Evolutionary conservation across 371 early-diverging fungal species (phyloP).

Genomic region (Mortierella sp.): DNA sequence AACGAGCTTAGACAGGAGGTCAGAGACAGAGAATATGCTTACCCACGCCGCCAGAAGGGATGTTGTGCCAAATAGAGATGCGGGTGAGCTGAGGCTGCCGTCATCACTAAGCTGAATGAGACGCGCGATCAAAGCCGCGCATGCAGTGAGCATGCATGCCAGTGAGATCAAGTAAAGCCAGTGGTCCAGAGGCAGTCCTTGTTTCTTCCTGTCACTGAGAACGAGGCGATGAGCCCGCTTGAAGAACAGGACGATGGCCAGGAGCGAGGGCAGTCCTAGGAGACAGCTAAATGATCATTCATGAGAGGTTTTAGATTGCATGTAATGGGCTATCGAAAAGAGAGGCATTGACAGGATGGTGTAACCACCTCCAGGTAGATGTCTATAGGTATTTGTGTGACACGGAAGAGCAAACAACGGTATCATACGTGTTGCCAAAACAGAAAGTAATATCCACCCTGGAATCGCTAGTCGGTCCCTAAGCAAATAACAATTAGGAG

Average conservation of each 20-base stretch:
- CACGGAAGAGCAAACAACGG: background rate
- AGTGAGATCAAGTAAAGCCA: slow-evolving; percentile 19
- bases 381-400: too few relatives aligned
- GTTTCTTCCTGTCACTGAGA: background rate
- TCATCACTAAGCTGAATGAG: slow-evolving; percentile 6
- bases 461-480: slow-evolving; percentile 35
- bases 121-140: slow-evolving; percentile 19
- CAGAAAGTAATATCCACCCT: slow-evolving; percentile 30
- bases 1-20: background rate
- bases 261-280: slow-evolving; percentile 18
- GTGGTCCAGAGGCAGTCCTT: background rate
- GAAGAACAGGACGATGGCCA: slow-evolving; percentile 21
- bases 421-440: slow-evolving; percentile 26
- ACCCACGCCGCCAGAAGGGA: slow-evolving; percentile 32
- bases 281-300: too few relatives aligned
- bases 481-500: too few relatives aligned
- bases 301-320: too few relatives aligned
- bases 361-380: too few relatives aligned
- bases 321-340: too few relatives aligned
- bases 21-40: background rate
- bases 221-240: background rate
- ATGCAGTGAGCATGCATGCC: slow-evolving; percentile 7
- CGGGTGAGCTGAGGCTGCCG: background rate
- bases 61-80: slow-evolving; percentile 13
- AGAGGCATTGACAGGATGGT: too few relatives aligned